Percentiles rank a stretch among this genome's conserved stretches.
These are phyloP conservation scores for Leccinum ponderosum DNA, from an alignment of 1,284 basidiomycete species.

Conservation along the genomic window DNA sequence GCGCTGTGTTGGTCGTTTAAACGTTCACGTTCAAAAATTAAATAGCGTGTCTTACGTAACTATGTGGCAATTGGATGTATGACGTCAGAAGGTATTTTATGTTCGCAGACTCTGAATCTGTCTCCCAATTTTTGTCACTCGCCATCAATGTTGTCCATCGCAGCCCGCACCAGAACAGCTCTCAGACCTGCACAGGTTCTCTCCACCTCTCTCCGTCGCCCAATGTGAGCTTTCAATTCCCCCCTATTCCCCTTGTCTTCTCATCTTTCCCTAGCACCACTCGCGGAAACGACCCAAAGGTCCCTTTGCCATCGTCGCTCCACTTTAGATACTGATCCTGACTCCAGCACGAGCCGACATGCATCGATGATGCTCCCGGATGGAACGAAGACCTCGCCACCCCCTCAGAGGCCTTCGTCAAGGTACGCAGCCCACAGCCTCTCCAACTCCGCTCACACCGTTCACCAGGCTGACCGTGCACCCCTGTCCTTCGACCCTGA, in stretches of 20 bases:
- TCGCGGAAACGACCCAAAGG: constrained; percentile 62
- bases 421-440: constrained; percentile 43
- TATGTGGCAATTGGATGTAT: constrained; percentile 5
- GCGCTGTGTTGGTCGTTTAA: constrained; percentile 33
- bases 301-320: constrained; percentile 17
- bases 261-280: constrained; percentile 2
- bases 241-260: not conserved
- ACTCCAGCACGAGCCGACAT: constrained; percentile 44
- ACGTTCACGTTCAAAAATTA: too few species aligned
- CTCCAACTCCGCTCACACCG: not conserved
- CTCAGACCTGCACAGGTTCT: not conserved
- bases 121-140: not conserved
- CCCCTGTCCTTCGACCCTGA: constrained; percentile 1
- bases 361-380: constrained; percentile 59
- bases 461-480: constrained; percentile 26
- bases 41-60: not conserved
- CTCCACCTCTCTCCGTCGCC: not conserved
- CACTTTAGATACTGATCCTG: not conserved
- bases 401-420: constrained; percentile 66
- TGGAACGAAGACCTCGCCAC: constrained; percentile 76
- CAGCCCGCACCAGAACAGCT: not conserved
- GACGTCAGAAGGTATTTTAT: constrained; percentile 12
- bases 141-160: constrained; percentile 14
- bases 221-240: constrained; percentile 5
- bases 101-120: not conserved